A percentile compares a stretch with the other conserved stretches of the same genome.
These are phyloP conservation scores for Immersiella caudata DNA, from an alignment of 495 filamentous ascomycete species.

Conservation along the genomic window DNA sequence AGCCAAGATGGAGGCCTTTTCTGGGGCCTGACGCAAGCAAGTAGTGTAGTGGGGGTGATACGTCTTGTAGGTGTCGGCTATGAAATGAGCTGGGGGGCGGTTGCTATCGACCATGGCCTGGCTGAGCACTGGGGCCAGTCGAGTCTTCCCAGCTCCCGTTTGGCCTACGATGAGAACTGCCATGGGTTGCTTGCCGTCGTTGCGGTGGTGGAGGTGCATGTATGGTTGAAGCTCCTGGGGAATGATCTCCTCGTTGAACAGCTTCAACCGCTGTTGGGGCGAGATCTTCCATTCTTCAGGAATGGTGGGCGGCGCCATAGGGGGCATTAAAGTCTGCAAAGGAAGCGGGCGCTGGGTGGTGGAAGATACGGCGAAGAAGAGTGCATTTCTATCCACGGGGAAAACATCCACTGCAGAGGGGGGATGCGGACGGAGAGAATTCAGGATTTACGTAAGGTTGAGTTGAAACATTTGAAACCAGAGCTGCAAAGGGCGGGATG, in stretches of 20 bases:
- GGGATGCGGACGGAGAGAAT: background rate
- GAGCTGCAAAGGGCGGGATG: background rate
- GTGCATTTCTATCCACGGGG: background rate
- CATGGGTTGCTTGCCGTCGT: constrained; percentile 24
- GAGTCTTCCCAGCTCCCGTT: constrained; percentile 49
- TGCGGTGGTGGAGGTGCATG: constrained; percentile 15
- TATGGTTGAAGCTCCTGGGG: constrained; percentile 25
- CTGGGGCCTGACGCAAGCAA: constrained; percentile 24
- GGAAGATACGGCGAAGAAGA: background rate
- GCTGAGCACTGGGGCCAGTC: constrained; percentile 36
- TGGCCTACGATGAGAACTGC: constrained; percentile 46
- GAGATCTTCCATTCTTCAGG: constrained; percentile 26
- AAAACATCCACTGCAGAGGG: background rate
- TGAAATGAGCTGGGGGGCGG: constrained; percentile 35
- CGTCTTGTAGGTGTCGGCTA: constrained; percentile 51
- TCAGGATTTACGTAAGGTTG: background rate
- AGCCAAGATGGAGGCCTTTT: constrained; percentile 35
- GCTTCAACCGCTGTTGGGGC: constrained; percentile 14
- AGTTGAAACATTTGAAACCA: background rate
- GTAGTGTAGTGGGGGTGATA: constrained; percentile 41
- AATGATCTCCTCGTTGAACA: constrained; percentile 26
- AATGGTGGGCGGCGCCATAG: constrained; percentile 2
- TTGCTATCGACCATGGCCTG: constrained; percentile 23
- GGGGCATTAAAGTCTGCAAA: background rate
- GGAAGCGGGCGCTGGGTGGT: background rate